Conservation (phyloP, 345 rosid species). For the Ricinus communis region DNA sequence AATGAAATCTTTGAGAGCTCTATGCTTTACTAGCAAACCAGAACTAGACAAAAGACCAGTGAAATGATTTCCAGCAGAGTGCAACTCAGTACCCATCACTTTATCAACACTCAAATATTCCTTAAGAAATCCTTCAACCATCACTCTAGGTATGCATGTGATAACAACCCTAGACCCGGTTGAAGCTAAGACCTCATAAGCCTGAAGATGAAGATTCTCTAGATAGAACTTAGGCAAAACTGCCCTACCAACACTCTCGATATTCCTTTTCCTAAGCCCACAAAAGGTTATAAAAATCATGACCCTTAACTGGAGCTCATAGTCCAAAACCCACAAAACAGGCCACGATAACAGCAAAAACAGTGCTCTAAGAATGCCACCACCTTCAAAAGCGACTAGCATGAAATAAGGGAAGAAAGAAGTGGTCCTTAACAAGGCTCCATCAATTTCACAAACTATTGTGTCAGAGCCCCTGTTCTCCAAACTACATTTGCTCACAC, state of each 20-base stretch:
- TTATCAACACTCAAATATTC: slow-evolving; percentile 62
- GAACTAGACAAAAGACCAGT: slow-evolving; percentile 66
- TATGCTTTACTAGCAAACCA: slow-evolving; percentile 64
- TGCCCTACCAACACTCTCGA: slow-evolving; percentile 65
- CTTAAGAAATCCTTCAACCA: slow-evolving; percentile 72
- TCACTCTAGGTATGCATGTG: slow-evolving; percentile 74
- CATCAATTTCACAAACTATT: slow-evolving; percentile 66
- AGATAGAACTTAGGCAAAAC: slow-evolving; percentile 92
- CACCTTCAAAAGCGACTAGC: slow-evolving; percentile 93
- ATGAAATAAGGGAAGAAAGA: slow-evolving; percentile 90
- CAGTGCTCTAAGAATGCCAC: slow-evolving; percentile 68
- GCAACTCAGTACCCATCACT: slow-evolving; percentile 77
- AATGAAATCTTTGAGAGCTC: slow-evolving; percentile 57
- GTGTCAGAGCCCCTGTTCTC: slow-evolving; percentile 31
- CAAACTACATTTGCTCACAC: slow-evolving; percentile 34
- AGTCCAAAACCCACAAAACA: slow-evolving; percentile 52
- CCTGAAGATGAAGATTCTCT: slow-evolving; percentile 65
- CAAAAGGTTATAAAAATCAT: slow-evolving; percentile 75
- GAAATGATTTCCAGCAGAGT: slow-evolving; percentile 41
- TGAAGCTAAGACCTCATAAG: slow-evolving; percentile 48
- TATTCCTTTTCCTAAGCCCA: slow-evolving; percentile 58
- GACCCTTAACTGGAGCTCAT: slow-evolving; percentile 48
- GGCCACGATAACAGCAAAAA: slow-evolving; percentile 56
- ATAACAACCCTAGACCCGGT: slow-evolving; percentile 48
- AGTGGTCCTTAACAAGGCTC: slow-evolving; percentile 51